phyloP scores from a whole-genome alignment of 192 early-diverging fungal species.

The Phycomyces blakesleeanus region DNA sequence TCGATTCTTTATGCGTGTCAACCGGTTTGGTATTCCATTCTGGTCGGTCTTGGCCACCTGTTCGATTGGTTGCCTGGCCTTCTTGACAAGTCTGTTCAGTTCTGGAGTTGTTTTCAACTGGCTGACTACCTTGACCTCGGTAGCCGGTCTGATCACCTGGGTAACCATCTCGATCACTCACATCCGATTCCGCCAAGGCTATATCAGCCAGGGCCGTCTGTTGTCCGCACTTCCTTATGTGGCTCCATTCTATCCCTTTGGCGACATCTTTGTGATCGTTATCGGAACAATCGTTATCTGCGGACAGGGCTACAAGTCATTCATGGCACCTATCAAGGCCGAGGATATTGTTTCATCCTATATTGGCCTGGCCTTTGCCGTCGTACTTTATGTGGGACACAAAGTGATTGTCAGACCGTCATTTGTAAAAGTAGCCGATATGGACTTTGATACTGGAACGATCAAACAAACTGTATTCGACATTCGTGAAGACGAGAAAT shows the following conservation, averaged over 20 bases:
- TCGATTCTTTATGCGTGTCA: conserved; percentile 52
- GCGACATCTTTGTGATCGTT: conserved; percentile 63
- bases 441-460: conserved; percentile 56
- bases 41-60: conserved; percentile 57
- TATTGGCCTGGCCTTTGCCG: conserved; percentile 57
- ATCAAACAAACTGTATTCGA: conserved; percentile 21
- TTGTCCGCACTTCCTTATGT: conserved; percentile 66
- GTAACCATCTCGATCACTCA: conserved; percentile 75
- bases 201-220: conserved; percentile 59
- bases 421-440: conserved; percentile 51
- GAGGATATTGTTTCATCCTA: conserved; percentile 56
- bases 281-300: conserved; percentile 57
- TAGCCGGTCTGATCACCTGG: conserved; percentile 82
- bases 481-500: conserved; percentile 11
- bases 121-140: conserved; percentile 60
- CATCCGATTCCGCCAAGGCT: conserved; percentile 76
- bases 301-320: conserved; percentile 55
- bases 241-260: conserved; percentile 70
- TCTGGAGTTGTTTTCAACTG: conserved; percentile 67
- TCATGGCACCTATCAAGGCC: conserved; percentile 48
- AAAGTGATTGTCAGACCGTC: conserved; percentile 43
- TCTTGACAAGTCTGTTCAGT: conserved; percentile 55
- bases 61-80: conserved; percentile 54
- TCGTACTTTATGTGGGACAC: conserved; percentile 52
- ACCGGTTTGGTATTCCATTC: conserved; percentile 66